A percentile compares a stretch with the other conserved stretches of the same genome.
Evolutionary conservation across 2,329 filamentous ascomycete genomes (phyloP).

Genomic region (Claviceps cyperi): DNA sequence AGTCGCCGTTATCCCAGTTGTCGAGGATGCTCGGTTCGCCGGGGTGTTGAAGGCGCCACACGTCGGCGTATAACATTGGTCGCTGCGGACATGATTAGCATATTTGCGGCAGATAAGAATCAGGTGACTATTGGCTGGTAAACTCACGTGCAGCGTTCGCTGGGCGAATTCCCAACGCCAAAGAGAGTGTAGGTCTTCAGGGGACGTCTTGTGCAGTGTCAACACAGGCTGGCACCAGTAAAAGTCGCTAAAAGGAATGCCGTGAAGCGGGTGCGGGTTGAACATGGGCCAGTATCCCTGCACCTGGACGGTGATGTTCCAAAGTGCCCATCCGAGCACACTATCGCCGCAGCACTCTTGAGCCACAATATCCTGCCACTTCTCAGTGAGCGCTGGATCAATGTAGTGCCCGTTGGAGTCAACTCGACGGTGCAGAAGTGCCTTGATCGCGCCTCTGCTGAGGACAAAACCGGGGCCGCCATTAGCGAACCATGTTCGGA

Average conservation of each 20-base stretch:
- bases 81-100: conserved; percentile 10
- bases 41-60: conserved; percentile 23
- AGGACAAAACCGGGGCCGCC: conserved; percentile 44
- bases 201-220: conserved; percentile 41
- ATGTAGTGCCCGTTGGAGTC: conserved; percentile 21
- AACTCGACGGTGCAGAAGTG: conserved; percentile 23
- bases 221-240: conserved; percentile 43
- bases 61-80: conserved; percentile 23
- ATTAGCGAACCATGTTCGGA: conserved; percentile 35
- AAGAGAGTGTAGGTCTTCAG: conserved; percentile 35
- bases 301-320: conserved; percentile 29
- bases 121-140: too few species aligned
- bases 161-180: conserved; percentile 41
- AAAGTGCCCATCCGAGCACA: conserved; percentile 31
- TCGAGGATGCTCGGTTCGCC: conserved; percentile 11
- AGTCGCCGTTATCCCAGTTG: conserved; percentile 20
- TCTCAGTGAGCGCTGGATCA: conserved; percentile 27
- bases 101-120: too few species aligned
- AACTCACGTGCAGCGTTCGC: conserved; percentile 22
- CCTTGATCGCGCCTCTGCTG: conserved; percentile 34
- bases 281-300: conserved; percentile 37
- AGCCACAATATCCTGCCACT: conserved; percentile 31
- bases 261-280: conserved; percentile 39
- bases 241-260: conserved; percentile 30
- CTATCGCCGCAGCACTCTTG: conserved; percentile 38